Evolutionary conservation across 2,329 filamentous ascomycete species (phyloP), one percentile per base, ranked within the genome.

Genomic region (Fusarium veterinarium): DNA sequence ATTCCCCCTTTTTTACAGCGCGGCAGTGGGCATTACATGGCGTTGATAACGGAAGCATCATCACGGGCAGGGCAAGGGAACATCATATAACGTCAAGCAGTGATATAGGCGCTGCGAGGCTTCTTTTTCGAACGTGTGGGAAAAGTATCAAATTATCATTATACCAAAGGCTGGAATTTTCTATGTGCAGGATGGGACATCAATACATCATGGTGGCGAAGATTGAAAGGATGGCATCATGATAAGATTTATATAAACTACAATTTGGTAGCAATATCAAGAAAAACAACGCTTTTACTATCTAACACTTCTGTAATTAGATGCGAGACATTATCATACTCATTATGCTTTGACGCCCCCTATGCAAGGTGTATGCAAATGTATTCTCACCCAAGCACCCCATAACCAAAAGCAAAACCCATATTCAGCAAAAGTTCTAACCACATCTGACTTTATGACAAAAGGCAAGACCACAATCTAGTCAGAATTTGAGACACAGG

Each of bases 31-130:
- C 73, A 76, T 76, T 71, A 58, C 62, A 63, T 70, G 58, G 75
- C 75, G 75, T 77, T 77, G 68, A 37, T 46, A 52, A 55, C 37
- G 65, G 61, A 66, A 71, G 46, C 61, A 69, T 66, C 41, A 63
- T 57, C 31, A 67, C n/a, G 31, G 64, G 51, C n/a, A 41, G 40
- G 67, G 45, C 19, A 58, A 28, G 44, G 63, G 44, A 31, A 58
- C 31, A 46, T 59, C 48, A 53, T 57, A 46, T 45, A 67, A 58
- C 42, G 56, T 62, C 53, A 31, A 64, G 51, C 37, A 33, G 58
- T 55, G 33, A 25, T 41, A 53, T 58, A 37, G 52, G 52, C 64
- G 49, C 69, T 65, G 41, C n/a, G 45, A 64, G 65, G 46, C 38
- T 46, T 60, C 57, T 70, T 59, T 38, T 37, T 71, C 46, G 33